Base-by-base conservation (phyloP, 768 basidiomycete species). In the Boletus vermiculosoides region DNA sequence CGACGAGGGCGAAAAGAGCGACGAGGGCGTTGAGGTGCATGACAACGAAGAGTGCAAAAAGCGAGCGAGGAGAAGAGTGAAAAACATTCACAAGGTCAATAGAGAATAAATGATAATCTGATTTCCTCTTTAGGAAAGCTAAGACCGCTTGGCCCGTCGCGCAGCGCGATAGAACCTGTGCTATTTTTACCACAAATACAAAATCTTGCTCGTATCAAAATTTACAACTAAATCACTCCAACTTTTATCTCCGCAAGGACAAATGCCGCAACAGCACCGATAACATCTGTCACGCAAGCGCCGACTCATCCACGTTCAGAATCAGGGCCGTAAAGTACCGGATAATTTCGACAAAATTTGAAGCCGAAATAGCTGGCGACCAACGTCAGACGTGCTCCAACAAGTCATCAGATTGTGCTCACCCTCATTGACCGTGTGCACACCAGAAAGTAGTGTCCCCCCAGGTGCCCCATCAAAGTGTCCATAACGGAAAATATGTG, bases 391-490 rank as follows among this genome's bases (percentile, higher is more conserved):
- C 3, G 37, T 5, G 36, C 10, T 30, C 23, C 36, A 34, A 50
- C 52, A 33, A 20, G n/a, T n/a, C 13, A 10, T 16, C 31, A 30
- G 5, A n/a, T n/a, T 9, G 12, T 13, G 65, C 81, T 65, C 64
- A 86, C 87, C 78, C 78, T 90, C 90, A 55, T 90, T 81, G 28
- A 90, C 81, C 3, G 88, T 88, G 68, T 90, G 90, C n/a, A 85
- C 71, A 1, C 79, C 78, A 25, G 67, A 63, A 49, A 71, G 71
- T 23, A 75, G 60, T 1, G 63, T 52, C 28, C 74, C 56, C 30
- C 71, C 64, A 20, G 67, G 71, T 0, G 67, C 65, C 30, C 63
- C 64, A 40, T 72, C 71, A 9, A 70, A 76, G 49, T 73, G 74
- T 20, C 66, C 69, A 55, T 90, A 92, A 20, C 89, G 83, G 79